Percentiles rank a stretch among this genome's conserved stretches.
phyloP scores from a whole-genome alignment of 306 rosid genomes.

The Hylodesmum podocarpum region DNA sequence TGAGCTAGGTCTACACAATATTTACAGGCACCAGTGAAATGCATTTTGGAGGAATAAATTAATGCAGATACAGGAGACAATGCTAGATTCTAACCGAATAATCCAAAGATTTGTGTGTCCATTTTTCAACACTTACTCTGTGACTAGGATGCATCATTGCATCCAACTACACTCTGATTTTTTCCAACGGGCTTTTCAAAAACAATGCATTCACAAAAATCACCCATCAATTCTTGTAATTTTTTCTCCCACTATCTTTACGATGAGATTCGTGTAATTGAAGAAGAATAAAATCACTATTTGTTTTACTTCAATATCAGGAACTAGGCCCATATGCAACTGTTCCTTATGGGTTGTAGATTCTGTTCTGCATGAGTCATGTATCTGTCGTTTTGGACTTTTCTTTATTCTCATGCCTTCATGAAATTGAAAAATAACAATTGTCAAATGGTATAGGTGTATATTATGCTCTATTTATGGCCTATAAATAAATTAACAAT shows the following conservation, averaged over 20 bases:
- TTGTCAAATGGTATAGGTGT: neutral
- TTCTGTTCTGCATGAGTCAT: neutral
- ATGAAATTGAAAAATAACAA: neutral
- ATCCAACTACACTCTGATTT: neutral
- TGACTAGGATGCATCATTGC: neutral
- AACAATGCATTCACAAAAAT: neutral
- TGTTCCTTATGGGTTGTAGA: neutral
- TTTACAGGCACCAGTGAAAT: neutral
- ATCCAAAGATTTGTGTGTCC: neutral
- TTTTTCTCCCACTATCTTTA: neutral
- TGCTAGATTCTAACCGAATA: neutral
- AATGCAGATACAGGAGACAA: neutral
- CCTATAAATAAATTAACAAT: neutral
- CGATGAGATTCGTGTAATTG: neutral
- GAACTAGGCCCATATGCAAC: neutral
- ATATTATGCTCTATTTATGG: neutral
- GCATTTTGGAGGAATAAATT: neutral
- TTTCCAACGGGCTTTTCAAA: neutral
- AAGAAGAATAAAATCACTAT: neutral
- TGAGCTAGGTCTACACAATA: neutral
- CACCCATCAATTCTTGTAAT: neutral
- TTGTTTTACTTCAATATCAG: neutral
- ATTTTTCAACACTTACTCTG: neutral
- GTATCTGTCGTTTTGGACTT: neutral
- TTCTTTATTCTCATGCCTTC: neutral